Evolutionary conservation across 2,329 filamentous ascomycete species (phyloP).

Genomic region (Cercospora citrullina): DNA sequence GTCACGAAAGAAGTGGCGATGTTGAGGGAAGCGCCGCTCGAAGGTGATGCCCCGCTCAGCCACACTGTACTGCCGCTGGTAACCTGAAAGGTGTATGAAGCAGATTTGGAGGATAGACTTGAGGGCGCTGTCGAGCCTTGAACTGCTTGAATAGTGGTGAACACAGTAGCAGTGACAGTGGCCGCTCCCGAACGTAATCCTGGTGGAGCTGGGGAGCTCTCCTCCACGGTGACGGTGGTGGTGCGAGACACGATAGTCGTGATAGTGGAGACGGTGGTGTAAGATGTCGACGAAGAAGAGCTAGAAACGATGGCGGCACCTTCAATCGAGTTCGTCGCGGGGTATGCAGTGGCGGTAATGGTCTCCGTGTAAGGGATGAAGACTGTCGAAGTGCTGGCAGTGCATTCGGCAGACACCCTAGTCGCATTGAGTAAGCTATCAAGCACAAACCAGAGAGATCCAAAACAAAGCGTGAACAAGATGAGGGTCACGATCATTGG

Average conservation of each 20-base stretch:
- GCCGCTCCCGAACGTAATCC: slow-evolving; percentile 5
- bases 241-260: slow-evolving; percentile 20
- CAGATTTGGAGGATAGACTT: slow-evolving; percentile 7
- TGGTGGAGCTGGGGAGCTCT: not conserved
- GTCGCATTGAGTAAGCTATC: slow-evolving; percentile 35
- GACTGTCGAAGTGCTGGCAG: slow-evolving; percentile 26
- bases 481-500: slow-evolving; percentile 5
- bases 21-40: slow-evolving; percentile 28
- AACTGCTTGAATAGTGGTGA: slow-evolving; percentile 8
- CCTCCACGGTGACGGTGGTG: slow-evolving; percentile 11
- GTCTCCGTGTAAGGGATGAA: slow-evolving; percentile 34
- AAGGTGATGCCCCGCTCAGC: slow-evolving; percentile 32
- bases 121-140: slow-evolving; percentile 1
- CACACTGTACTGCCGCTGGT: slow-evolving; percentile 29
- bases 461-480: slow-evolving; percentile 31
- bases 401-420: slow-evolving; percentile 35
- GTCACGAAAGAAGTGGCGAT: slow-evolving; percentile 30
- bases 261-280: slow-evolving; percentile 19
- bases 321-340: slow-evolving; percentile 10
- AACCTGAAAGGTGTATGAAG: slow-evolving; percentile 17
- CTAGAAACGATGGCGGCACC: slow-evolving; percentile 4
- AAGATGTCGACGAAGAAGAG: slow-evolving; percentile 10
- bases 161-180: slow-evolving; percentile 26
- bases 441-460: slow-evolving; percentile 26
- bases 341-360: slow-evolving; percentile 21